These are phyloP conservation scores for Xylaria acuta DNA, from an alignment of 495 filamentous ascomycete genomes.

Conservation along the genomic window DNA sequence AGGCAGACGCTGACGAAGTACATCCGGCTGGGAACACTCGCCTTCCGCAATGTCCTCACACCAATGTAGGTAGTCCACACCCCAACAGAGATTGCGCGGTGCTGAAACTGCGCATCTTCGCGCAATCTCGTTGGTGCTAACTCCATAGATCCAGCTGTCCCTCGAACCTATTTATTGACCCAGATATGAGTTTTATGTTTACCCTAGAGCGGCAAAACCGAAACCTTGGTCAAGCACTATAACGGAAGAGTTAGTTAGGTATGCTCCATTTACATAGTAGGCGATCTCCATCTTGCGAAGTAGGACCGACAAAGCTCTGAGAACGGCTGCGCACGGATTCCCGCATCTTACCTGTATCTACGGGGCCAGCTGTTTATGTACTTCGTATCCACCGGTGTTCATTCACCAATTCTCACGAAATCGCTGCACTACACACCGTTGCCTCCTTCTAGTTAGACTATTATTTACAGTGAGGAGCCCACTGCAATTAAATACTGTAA, in stretches of 20 bases:
- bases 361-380: neutral
- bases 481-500: neutral
- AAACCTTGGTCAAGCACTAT: neutral
- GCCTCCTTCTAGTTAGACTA: neutral
- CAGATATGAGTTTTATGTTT: neutral
- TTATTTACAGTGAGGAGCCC: neutral
- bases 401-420: neutral
- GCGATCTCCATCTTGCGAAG: neutral
- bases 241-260: neutral
- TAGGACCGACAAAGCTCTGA: too few relatives aligned
- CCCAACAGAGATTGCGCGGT: neutral
- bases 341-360: neutral
- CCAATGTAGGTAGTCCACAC: neutral
- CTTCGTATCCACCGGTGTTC: neutral
- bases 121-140: neutral
- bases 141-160: neutral
- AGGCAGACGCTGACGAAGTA: neutral
- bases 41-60: neutral
- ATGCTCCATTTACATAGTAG: neutral
- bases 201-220: neutral
- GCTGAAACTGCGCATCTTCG: neutral
- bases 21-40: neutral
- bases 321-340: neutral
- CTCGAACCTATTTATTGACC: neutral
- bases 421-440: neutral